Base-by-base conservation (phyloP, 306 rosid genomes). In the Rosa multiflora region DNA sequence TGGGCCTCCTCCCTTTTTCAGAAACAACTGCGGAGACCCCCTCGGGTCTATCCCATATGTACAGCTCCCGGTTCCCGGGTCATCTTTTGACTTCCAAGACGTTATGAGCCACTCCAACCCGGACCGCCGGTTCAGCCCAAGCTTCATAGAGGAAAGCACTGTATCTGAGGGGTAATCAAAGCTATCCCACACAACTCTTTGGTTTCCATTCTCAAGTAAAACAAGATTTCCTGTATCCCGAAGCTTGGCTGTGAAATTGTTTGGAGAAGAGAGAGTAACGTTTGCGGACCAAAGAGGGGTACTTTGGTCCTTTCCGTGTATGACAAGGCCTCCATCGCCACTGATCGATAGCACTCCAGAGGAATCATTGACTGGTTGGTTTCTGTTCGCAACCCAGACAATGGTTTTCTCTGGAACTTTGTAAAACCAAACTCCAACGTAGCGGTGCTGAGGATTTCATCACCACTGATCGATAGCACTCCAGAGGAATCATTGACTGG, bases 331-430 rank as follows among this genome's bases (percentile, higher is more conserved):
- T 44, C 78, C 85, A 1, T 77, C 21, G 0, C 21, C 40, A 64
- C 48, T 29, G 18, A 80, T 63, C 8, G 74, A 4, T 1, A 80
- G 46, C 5, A 67, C 6, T 29, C 76, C 76, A 0, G 83, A 55
- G 13, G 21, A 67, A 52, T 80, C 84, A 3, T 68, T 71, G 67
- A 88, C 53, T 0, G 88, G 88, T 35, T 0, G 46, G 74, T 86
- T 79, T 77, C 88, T 85, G 75, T 89, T 91, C 13, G 93, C 93
- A 58, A 91, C 88, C 97, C 97, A 91, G 20, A 91, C 92, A 1
- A 82, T 47, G 5, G 86, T 83, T 74, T 70, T 1, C 1, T 15
- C 1, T 1, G 55, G 18, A 37, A 8, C 26, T 10, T 55, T 40
- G 70, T 75, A 6, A 4, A 80, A 91, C 93, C 97, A 85, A 40